Evolutionary conservation across 805 yeast genomes (phyloP).

Genomic region (Kodamaea nitidulidarum): DNA sequence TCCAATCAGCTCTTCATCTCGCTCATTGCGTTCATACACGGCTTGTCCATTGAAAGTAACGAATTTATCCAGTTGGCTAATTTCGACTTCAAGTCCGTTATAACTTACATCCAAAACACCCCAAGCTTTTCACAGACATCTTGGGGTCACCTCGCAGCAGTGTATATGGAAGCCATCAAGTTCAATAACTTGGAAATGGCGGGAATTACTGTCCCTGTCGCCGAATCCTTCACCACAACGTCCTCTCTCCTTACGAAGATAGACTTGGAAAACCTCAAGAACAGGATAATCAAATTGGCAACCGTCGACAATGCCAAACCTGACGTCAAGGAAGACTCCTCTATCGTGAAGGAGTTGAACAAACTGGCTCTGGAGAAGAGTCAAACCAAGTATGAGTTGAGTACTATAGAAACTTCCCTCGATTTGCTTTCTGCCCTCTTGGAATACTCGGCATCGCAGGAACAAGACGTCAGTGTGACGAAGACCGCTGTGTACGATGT

Average conservation of each 20-base stretch:
- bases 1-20: constrained; percentile 47
- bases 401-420: constrained; percentile 63
- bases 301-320: constrained; percentile 34
- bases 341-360: constrained; percentile 22
- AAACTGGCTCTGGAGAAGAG: constrained; percentile 29
- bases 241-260: constrained; percentile 22
- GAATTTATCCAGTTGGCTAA: constrained; percentile 43
- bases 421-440: constrained; percentile 75
- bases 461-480: constrained; percentile 5
- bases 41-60: constrained; percentile 54
- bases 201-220: constrained; percentile 6
- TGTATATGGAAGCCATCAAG: constrained; percentile 40
- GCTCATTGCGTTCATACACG: constrained; percentile 54
- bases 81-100: constrained; percentile 14
- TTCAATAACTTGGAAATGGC: constrained; percentile 37
- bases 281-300: constrained; percentile 8
- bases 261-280: constrained; percentile 19
- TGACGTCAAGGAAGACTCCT: constrained; percentile 23
- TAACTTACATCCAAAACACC: constrained; percentile 17
- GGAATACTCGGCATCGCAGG: constrained; percentile 39
- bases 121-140: constrained; percentile 5
- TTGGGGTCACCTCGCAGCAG: constrained; percentile 6
- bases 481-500: constrained; percentile 14
- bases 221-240: constrained; percentile 18
- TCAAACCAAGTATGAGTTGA: constrained; percentile 49